Base-by-base conservation (phyloP, 2,329 filamentous ascomycete genomes). In the Aspergillus latus region DNA sequence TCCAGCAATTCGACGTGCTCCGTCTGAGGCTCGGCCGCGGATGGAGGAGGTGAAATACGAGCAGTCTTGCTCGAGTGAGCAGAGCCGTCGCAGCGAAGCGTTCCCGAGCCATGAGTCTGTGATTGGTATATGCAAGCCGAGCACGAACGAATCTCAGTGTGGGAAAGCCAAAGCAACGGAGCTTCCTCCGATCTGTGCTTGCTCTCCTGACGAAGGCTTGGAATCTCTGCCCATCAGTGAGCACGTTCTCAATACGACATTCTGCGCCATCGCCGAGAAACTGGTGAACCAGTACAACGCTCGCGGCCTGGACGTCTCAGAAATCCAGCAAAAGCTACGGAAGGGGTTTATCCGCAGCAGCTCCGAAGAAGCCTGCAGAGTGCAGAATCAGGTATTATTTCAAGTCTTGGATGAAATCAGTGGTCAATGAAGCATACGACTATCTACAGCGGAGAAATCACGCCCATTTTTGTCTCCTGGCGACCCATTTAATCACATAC, bases 401-500 rank as follows among this genome's bases (percentile, higher is more conserved):
- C 61, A 73, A 59, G 66, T 75, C 15, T 54, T 75, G 61, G 69
- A 74, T 58, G 72, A 76, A 42, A 69, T 74, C 54, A 74, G 70
- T 62, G 61, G 65, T 46, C 54, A 64, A 13, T 71, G 21, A 55
- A 59, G 5, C 0, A 10, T 44, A 37, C 34, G 34, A 37, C 34
- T 37, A 37, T 37, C 5, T 37, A 37, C 34, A 37, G 34, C 5
- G n/a, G 10, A 13, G 10, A 13, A 9, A 60, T 32, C 48, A 37
- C n/a, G 63, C 60, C 69, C 68, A 70, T 39, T 57, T 58, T 21
- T 58, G 47, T 52, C 70, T 58, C 48, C 56, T 68, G 1, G 65
- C 70, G 45, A 72, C 61, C 49, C 60, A 66, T 48, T 65, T 86
- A 8, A 90, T 80, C 0, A 88, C 76, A 78, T 94, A 94, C 2